Evolutionary conservation across 805 yeast genomes (phyloP).

Genomic region (Wickerhamomyces silvicola): DNA sequence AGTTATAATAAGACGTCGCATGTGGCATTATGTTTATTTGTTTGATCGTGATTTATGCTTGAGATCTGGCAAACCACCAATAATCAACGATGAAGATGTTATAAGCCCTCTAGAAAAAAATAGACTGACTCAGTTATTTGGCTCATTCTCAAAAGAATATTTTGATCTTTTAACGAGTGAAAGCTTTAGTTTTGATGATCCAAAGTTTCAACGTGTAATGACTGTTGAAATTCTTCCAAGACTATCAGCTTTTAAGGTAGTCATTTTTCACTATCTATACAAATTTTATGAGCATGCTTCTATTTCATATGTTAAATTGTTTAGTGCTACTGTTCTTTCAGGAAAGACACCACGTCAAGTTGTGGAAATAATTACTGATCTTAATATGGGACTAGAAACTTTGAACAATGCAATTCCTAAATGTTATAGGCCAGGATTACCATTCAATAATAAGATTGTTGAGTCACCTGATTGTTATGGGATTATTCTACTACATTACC

Average conservation of each 20-base stretch:
- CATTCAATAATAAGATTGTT: not conserved
- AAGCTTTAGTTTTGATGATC: slow-evolving; percentile 1
- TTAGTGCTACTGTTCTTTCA: slow-evolving; percentile 13
- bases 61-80: slow-evolving; percentile 44
- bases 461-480: slow-evolving; percentile 1
- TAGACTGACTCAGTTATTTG: too few relatives aligned
- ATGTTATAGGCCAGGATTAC: slow-evolving; percentile 9
- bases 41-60: slow-evolving; percentile 39
- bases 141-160: slow-evolving; percentile 8
- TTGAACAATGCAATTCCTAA: slow-evolving; percentile 8
- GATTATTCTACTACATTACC: slow-evolving; percentile 12
- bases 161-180: slow-evolving; percentile 1
- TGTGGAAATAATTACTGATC: slow-evolving; percentile 10
- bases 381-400: slow-evolving; percentile 12
- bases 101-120: slow-evolving; percentile 5
- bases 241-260: too few relatives aligned
- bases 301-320: slow-evolving; percentile 12
- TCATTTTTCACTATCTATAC: too few relatives aligned
- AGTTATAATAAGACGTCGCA: slow-evolving; percentile 27
- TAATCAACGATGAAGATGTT: slow-evolving; percentile 34
- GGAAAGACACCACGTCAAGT: slow-evolving; percentile 14
- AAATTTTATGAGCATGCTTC: slow-evolving; percentile 9
- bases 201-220: not conserved
- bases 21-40: slow-evolving; percentile 47
- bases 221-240: not conserved